A percentile compares a stretch with the other conserved stretches of the same genome.
These are phyloP conservation scores for Calocybe gangraenosa DNA, from an alignment of 768 basidiomycete genomes.

Conservation along the genomic window DNA sequence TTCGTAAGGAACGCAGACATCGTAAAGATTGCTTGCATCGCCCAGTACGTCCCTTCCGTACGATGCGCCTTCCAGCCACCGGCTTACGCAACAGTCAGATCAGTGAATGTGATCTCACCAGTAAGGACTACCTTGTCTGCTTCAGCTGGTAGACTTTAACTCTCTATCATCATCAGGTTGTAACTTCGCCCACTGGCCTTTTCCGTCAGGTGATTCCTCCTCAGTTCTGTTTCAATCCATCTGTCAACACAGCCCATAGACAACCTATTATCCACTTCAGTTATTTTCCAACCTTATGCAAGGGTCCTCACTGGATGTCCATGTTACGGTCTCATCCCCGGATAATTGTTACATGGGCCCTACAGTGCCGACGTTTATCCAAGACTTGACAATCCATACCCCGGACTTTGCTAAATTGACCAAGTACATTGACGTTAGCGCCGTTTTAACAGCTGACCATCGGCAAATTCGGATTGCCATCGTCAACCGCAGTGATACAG, in stretches of 20 bases:
- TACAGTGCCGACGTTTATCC: conserved; percentile 51
- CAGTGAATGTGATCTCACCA: conserved; percentile 46
- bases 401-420: conserved; percentile 30
- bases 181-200: conserved; percentile 42
- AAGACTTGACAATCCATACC: conserved; percentile 31
- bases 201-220: conserved; percentile 25
- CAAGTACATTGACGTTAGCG: conserved; percentile 46
- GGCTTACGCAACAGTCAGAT: conserved; percentile 17
- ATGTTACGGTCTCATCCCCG: conserved; percentile 27
- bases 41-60: conserved; percentile 39
- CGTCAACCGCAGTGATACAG: conserved; percentile 43
- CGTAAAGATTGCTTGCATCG: conserved; percentile 58
- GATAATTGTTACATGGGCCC: conserved; percentile 31
- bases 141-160: not conserved
- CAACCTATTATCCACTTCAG: conserved; percentile 48
- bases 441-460: conserved; percentile 29
- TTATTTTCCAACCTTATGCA: conserved; percentile 57
- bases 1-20: conserved; percentile 56
- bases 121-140: conserved; percentile 19
- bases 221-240: not conserved
- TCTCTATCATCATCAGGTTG: conserved; percentile 23
- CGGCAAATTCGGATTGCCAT: conserved; percentile 46
- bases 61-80: not conserved
- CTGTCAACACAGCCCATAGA: conserved; percentile 20
- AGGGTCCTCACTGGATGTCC: conserved; percentile 36